These are phyloP conservation scores for Phyllosticta paracitricarpa DNA, from an alignment of 2,329 filamentous ascomycete genomes.

Conservation along the genomic window DNA sequence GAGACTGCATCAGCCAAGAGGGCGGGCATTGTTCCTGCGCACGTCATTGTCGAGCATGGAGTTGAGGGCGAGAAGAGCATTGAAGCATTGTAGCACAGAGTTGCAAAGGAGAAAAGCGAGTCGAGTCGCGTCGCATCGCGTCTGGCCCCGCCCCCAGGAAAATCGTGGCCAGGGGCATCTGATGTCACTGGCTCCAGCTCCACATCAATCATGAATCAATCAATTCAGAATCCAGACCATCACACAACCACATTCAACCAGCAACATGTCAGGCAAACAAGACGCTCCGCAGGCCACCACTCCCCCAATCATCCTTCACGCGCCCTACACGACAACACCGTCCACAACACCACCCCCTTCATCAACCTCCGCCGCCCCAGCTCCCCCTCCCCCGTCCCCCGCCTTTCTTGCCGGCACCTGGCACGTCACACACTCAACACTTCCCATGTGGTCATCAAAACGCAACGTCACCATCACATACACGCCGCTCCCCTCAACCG, in stretches of 20 bases:
- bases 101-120: too few species aligned
- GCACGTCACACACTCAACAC: conserved; percentile 30
- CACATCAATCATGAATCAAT: background rate
- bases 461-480: conserved; percentile 77
- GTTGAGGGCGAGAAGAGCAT: too few species aligned
- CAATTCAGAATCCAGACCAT: background rate
- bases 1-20: background rate
- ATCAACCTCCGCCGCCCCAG: background rate
- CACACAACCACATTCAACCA: background rate
- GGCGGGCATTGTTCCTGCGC: background rate
- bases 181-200: background rate
- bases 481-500: conserved; percentile 36
- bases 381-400: conserved; percentile 24
- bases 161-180: background rate
- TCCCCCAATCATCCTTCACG: conserved; percentile 6
- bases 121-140: background rate
- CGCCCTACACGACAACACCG: conserved; percentile 5
- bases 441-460: conserved; percentile 65
- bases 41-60: background rate
- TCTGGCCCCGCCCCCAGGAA: background rate
- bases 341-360: background rate
- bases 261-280: background rate
- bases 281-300: background rate
- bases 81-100: background rate
- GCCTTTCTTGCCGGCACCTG: conserved; percentile 23